phyloP scores from a whole-genome alignment of 1,139 yeast genomes.

The Candida glucosophila region DNA sequence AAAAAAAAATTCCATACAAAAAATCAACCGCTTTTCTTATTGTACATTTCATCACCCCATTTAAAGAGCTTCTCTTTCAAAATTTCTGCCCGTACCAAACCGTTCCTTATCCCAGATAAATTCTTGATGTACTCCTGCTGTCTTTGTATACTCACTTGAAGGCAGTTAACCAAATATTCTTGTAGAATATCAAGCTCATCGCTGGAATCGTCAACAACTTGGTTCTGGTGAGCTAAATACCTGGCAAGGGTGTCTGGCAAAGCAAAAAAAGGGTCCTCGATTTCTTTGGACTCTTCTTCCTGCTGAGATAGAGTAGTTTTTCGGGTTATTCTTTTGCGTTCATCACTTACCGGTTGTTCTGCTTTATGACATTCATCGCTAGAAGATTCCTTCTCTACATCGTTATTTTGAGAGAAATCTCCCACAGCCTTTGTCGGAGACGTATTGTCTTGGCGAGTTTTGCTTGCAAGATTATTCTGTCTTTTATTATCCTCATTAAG shows the following conservation, averaged over 20 bases:
- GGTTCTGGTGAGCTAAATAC: constrained; percentile 28
- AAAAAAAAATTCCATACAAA: too few relatives aligned
- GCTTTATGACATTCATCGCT: constrained; percentile 1
- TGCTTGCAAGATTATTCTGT: too few relatives aligned
- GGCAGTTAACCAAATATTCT: constrained; percentile 35
- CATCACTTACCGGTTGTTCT: constrained; percentile 42
- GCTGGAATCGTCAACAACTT: constrained; percentile 14
- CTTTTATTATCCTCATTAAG: constrained; percentile 22
- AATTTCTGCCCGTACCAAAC: constrained; percentile 70
- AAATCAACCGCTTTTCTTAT: constrained; percentile 40
- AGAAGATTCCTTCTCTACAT: constrained; percentile 1
- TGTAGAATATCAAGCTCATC: constrained; percentile 23
- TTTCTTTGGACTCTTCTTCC: constrained; percentile 10
- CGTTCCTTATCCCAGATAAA: constrained; percentile 60
- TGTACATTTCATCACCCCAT: constrained; percentile 86
- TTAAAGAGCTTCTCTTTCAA: constrained; percentile 57
- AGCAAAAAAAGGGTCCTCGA: constrained; percentile 30
- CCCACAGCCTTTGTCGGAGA: constrained; percentile 4
- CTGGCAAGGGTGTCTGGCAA: constrained; percentile 26
- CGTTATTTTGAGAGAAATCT: constrained; percentile 31
- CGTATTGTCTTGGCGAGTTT: too few relatives aligned
- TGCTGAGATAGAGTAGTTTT: constrained; percentile 6
- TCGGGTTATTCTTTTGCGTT: constrained; percentile 41
- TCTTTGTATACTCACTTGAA: constrained; percentile 60
- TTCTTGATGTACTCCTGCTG: constrained; percentile 86